A percentile compares a stretch with the other conserved stretches of the same genome.
Evolutionary conservation across 441 rosid genomes (phyloP).

Genomic region (Cnidoscolus chayamansa): DNA sequence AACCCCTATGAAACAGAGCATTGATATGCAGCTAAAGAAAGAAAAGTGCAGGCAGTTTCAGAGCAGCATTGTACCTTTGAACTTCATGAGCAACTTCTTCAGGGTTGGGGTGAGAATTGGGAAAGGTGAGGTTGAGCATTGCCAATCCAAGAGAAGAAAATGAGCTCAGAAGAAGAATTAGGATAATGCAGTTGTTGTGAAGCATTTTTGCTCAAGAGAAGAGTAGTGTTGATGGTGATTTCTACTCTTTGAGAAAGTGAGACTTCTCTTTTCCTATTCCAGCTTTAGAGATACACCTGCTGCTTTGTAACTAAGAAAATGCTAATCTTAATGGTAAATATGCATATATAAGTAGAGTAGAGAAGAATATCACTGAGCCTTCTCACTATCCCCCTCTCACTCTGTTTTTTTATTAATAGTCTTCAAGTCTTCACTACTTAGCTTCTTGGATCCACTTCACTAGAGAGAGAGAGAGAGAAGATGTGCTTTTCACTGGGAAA

Average conservation of each 20-base stretch:
- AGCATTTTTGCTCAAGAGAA: constrained; percentile 34
- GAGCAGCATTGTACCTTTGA: constrained; percentile 47
- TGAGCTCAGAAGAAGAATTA: constrained; percentile 40
- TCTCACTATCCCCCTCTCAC: constrained; percentile 9
- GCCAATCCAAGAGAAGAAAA: constrained; percentile 33
- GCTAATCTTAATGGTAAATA: background rate
- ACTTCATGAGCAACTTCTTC: constrained; percentile 70
- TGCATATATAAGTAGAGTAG: constrained; percentile 1
- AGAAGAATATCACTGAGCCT: background rate
- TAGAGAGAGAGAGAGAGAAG: constrained; percentile 5
- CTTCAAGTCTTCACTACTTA: constrained; percentile 14
- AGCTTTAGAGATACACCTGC: constrained; percentile 1
- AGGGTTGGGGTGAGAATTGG: constrained; percentile 64
- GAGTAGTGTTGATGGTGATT: background rate
- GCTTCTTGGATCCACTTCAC: constrained; percentile 29
- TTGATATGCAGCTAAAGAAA: constrained; percentile 3
- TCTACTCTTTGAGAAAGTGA: background rate
- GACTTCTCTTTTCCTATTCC: background rate
- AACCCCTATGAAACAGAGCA: background rate
- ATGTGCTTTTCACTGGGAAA: constrained; percentile 28
- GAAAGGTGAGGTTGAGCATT: constrained; percentile 51
- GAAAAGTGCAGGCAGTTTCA: constrained; percentile 9
- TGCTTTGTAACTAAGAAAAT: background rate
- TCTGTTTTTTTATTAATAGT: constrained; percentile 6
- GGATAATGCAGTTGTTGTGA: constrained; percentile 53